These are phyloP conservation scores for Gaeumannomyces tritici DNA, from an alignment of 2,329 filamentous ascomycete genomes.

Conservation along the genomic window DNA sequence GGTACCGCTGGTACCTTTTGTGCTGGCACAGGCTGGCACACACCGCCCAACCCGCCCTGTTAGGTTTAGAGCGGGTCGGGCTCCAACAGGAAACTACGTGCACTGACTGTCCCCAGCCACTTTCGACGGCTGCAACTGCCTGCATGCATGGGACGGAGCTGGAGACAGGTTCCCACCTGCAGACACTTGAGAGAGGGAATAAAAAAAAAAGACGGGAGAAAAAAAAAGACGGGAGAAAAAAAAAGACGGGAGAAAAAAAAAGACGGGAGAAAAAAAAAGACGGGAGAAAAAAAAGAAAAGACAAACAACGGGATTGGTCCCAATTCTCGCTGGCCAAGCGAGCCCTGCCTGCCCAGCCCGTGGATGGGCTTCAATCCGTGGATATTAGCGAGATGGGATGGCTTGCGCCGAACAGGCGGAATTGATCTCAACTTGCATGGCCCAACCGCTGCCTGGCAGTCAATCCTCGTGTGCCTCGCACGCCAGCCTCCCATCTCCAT, in stretches of 20 bases:
- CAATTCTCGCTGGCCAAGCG: neutral
- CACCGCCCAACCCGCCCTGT: neutral
- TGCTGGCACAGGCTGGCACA: too few species aligned
- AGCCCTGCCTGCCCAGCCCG: neutral
- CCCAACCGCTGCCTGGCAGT: neutral
- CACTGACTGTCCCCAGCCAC: neutral
- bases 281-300: neutral
- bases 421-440: constrained; percentile 2
- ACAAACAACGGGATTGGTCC: neutral
- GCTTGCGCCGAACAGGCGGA: neutral
- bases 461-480: neutral
- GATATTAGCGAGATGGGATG: neutral
- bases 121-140: neutral
- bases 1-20: too few species aligned
- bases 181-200: neutral
- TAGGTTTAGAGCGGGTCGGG: neutral
- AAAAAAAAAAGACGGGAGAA: too few species aligned
- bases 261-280: neutral
- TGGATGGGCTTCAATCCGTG: neutral
- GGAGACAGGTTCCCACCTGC: neutral
- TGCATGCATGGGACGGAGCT: neutral
- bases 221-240: neutral
- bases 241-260: neutral
- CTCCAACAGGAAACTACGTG: neutral
- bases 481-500: neutral